Conservation (phyloP, 306 rosid species). For the Dryas drummondii region DNA sequence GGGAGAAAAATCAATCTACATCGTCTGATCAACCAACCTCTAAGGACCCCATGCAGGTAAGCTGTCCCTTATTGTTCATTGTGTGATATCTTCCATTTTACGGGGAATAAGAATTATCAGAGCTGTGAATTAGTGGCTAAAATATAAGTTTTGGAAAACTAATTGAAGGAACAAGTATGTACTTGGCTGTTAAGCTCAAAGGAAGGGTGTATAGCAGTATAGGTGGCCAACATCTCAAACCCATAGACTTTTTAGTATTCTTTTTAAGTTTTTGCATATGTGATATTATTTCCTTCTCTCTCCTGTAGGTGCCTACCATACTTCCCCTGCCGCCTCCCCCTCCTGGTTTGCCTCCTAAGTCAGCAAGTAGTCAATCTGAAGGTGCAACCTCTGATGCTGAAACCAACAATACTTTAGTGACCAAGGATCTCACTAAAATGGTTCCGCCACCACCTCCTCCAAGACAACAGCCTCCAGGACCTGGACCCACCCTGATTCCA, state of each 20-base stretch:
- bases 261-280: constrained; percentile 17
- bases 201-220: neutral
- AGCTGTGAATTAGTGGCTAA: neutral
- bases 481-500: constrained; percentile 62
- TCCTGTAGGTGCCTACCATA: constrained; percentile 52
- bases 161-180: constrained; percentile 2
- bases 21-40: constrained; percentile 52
- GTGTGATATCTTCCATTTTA: constrained; percentile 11
- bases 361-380: constrained; percentile 55
- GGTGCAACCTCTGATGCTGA: constrained; percentile 51
- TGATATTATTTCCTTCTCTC: constrained; percentile 27
- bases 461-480: constrained; percentile 61
- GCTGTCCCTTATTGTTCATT: constrained; percentile 12
- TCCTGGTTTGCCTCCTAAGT: constrained; percentile 58
- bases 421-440: constrained; percentile 61
- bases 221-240: neutral
- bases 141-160: constrained; percentile 8
- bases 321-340: constrained; percentile 96
- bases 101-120: constrained; percentile 15
- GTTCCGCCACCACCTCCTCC: constrained; percentile 81
- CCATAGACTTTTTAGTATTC: neutral
- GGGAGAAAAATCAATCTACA: constrained; percentile 55
- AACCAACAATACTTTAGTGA: constrained; percentile 39
- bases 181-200: constrained; percentile 21
- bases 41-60: constrained; percentile 67